A percentile compares a stretch with the other conserved stretches of the same genome.
Conservation (phyloP, 2,329 filamentous ascomycete species). For the Colletotrichum destructivum region DNA sequence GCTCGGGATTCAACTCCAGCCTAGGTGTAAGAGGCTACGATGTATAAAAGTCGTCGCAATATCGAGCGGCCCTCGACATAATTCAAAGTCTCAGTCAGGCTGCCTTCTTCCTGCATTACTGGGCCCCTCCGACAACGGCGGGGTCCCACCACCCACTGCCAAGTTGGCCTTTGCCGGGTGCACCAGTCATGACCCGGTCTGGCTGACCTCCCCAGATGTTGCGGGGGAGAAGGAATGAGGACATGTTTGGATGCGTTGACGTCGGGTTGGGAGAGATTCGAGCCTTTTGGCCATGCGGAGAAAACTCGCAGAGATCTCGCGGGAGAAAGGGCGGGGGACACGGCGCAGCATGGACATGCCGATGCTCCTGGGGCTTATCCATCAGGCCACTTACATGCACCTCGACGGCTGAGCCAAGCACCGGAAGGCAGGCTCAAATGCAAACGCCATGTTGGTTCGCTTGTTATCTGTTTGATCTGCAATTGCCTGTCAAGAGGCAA, state of each 20-base stretch:
- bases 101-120: slow-evolving; percentile 10
- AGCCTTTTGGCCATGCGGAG: slow-evolving; percentile 32
- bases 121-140: slow-evolving; percentile 38
- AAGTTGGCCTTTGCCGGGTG: slow-evolving; percentile 33
- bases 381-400: slow-evolving; percentile 32
- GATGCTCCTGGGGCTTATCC: slow-evolving; percentile 18
- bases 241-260: slow-evolving; percentile 2
- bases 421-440: not conserved
- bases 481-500: not conserved
- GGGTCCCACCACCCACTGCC: slow-evolving; percentile 27
- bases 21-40: not conserved
- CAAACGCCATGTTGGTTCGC: too few relatives aligned
- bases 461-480: too few relatives aligned
- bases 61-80: not conserved
- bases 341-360: slow-evolving; percentile 13
- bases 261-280: slow-evolving; percentile 20
- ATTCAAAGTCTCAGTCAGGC: not conserved
- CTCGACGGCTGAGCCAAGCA: slow-evolving; percentile 17
- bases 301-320: slow-evolving; percentile 30
- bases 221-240: slow-evolving; percentile 13
- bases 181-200: slow-evolving; percentile 37
- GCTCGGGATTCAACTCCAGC: not conserved
- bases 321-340: not conserved
- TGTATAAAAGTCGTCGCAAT: not conserved
- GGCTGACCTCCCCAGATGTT: slow-evolving; percentile 35